Conservation (phyloP, 257 asterid species). For the Solanum stenotomum region DNA sequence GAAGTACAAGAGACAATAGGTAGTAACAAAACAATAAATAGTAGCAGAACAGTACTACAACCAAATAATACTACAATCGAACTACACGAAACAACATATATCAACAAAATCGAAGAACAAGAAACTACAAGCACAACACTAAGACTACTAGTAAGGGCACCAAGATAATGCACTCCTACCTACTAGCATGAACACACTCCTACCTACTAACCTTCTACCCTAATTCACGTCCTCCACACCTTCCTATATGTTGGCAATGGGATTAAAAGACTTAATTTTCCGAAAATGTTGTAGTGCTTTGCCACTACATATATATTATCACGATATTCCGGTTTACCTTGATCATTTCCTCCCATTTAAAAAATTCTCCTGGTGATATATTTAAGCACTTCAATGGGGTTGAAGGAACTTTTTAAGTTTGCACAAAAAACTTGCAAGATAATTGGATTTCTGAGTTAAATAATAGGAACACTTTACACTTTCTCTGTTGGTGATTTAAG, state of each 20-base stretch:
- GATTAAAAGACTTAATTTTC: background rate
- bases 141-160: background rate
- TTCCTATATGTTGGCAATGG: background rate
- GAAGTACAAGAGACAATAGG: background rate
- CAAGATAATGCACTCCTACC: background rate
- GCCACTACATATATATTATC: background rate
- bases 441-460: background rate
- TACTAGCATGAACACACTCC: background rate
- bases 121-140: background rate
- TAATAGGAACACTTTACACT: background rate
- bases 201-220: background rate
- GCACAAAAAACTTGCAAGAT: background rate
- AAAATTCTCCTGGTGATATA: background rate
- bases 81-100: background rate
- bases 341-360: background rate
- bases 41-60: background rate
- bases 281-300: background rate
- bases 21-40: background rate
- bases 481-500: background rate
- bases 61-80: background rate
- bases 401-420: background rate
- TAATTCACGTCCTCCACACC: background rate
- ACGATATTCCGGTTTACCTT: background rate
- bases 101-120: background rate
- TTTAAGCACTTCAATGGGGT: background rate